Evolutionary conservation across 2,329 filamentous ascomycete species (phyloP), one percentile per base, ranked within the genome.

Genomic region (Colletotrichum nymphaeae): DNA sequence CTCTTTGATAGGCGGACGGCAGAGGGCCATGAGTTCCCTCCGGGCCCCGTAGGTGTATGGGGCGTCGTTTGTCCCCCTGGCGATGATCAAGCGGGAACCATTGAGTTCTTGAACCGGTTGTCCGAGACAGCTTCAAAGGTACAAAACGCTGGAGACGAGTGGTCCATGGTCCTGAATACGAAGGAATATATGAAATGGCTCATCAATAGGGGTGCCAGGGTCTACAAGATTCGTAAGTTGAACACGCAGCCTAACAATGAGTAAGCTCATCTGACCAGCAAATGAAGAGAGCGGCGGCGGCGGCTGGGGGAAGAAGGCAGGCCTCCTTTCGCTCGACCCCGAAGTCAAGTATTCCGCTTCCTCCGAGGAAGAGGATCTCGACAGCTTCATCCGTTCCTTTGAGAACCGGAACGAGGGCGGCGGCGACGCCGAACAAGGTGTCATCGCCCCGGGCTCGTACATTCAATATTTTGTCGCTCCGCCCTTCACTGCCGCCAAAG

Each of bases 271-370:
- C 67, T 63, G 63, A 58, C 75, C 59, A 14, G 16, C 56, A 35
- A 37, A 32, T 66, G 82, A 85, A 88, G 89, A 95, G 75, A 95
- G 93, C 78, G 94, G 94, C 5, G 94, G 94, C 58, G 94, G 94
- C 55, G 94, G 94, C 24, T 97, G 94, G 94, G 94, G 94, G 19
- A 86, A 89, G 69, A 97, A 96, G 80, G 91, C 93, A 77, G 94
- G 94, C 0, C 84, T 97, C 0, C 84, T 97, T 3, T 94, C 94
- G 6, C 86, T 97, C 4, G 94, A 97, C 78, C 93, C 94, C 4
- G 88, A 94, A 75, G 87, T 85, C 19, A 85, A 81, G 24, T 89
- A 89, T 76, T 83, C 83, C n/a, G 79, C 85, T 8, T 64, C 85
- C 7, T 63, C 83, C 1, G 86, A 88, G 52, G 84, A 90, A 42